Conservation (phyloP, 1,284 basidiomycete species). For the Apiotrichum brassicae region DNA sequence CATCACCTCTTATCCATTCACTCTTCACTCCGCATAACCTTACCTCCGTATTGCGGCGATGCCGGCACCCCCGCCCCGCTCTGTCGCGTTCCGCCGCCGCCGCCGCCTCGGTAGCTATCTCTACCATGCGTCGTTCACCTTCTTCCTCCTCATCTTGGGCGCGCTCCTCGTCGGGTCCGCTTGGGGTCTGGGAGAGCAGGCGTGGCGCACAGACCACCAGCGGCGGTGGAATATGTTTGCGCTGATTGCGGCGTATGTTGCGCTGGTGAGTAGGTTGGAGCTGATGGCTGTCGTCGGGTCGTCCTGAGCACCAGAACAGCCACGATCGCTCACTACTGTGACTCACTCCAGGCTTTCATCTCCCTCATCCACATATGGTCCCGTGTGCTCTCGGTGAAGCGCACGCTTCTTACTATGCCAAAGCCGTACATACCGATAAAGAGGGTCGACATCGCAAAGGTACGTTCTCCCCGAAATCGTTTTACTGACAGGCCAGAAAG, state of each 20-base stretch:
- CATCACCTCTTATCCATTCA: too few relatives aligned
- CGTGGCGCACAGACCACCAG: conserved; percentile 32
- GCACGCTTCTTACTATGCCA: conserved; percentile 53
- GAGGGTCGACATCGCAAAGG: conserved; percentile 64
- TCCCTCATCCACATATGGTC: conserved; percentile 35
- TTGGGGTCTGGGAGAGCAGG: conserved; percentile 42
- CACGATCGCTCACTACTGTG: too few relatives aligned
- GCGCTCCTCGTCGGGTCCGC: conserved; percentile 35
- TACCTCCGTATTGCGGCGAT: neutral
- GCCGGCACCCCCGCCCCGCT: neutral
- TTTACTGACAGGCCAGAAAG: conserved; percentile 50
- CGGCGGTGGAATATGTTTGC: conserved; percentile 42
- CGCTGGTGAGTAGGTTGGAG: conserved; percentile 32
- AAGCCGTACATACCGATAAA: conserved; percentile 61
- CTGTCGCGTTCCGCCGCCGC: neutral
- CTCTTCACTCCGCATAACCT: neutral
- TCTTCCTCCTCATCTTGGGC: conserved; percentile 35
- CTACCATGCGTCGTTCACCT: conserved; percentile 41
- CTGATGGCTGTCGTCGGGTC: too few relatives aligned
- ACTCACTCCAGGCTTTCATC: conserved; percentile 21
- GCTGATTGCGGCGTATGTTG: conserved; percentile 34
- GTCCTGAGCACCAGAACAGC: too few relatives aligned
- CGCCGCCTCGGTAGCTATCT: conserved; percentile 27
- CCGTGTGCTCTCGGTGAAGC: conserved; percentile 36
- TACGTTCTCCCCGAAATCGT: conserved; percentile 40